Conservation (phyloP, 352 stramenopile genomes). For the Globisporangium camurandrum region DNA sequence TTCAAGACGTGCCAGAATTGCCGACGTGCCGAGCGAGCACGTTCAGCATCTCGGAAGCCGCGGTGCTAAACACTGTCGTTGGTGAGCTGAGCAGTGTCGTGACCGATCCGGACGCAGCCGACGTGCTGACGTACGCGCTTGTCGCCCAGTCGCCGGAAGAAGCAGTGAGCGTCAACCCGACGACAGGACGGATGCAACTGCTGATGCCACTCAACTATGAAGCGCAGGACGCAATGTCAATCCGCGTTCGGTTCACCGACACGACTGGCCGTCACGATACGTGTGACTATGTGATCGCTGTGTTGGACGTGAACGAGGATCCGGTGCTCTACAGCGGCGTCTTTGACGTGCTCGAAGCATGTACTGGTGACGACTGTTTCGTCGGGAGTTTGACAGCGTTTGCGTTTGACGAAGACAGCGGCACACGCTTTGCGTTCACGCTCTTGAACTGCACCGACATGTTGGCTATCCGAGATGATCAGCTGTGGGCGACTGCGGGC, state of each 20-base stretch:
- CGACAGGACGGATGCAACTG: conserved; percentile 18
- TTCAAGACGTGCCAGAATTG: conserved; percentile 34
- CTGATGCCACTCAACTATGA: conserved; percentile 31
- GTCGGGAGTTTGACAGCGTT: conserved; percentile 28
- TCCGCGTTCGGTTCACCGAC: conserved; percentile 42
- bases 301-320: conserved; percentile 39
- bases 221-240: conserved; percentile 19
- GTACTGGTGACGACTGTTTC: conserved; percentile 29
- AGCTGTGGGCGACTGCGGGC: conserved; percentile 4
- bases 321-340: conserved; percentile 25
- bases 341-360: conserved; percentile 48
- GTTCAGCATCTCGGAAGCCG: conserved; percentile 23
- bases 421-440: conserved; percentile 23
- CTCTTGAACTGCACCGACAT: conserved; percentile 10
- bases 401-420: conserved; percentile 40
- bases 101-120: conserved; percentile 1
- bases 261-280: conserved; percentile 22
- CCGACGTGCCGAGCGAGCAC: conserved; percentile 21
- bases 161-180: conserved; percentile 1
- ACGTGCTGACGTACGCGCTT: conserved; percentile 5
- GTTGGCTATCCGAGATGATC: neutral
- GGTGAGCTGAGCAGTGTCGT: conserved; percentile 3
- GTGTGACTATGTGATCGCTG: conserved; percentile 34
- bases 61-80: neutral
- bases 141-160: neutral